Percentiles rank a stretch among this genome's conserved stretches.
These are phyloP conservation scores for Suhomyces ambrosiae DNA, from an alignment of 1,139 yeast genomes.

Conservation along the genomic window DNA sequence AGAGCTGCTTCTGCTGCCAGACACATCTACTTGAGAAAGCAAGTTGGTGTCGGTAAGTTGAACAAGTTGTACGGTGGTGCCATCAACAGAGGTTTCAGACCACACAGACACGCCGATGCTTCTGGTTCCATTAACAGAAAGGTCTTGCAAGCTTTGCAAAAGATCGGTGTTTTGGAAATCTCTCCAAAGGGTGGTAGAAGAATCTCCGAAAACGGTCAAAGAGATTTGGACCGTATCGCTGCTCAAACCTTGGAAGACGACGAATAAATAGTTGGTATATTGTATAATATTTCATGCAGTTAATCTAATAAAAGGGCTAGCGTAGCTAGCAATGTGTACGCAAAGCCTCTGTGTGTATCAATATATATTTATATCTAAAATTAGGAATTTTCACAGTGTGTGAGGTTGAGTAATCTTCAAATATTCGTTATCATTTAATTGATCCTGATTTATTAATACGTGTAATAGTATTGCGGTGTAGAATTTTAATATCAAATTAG, in stretches of 20 bases:
- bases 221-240: conserved; percentile 99
- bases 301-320: not conserved
- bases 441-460: too few species aligned
- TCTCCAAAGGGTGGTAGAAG: conserved; percentile 99
- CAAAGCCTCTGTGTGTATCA: not conserved
- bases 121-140: conserved; percentile 99
- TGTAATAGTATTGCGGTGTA: too few species aligned
- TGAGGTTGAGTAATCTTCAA: too few species aligned
- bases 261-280: conserved; percentile 45
- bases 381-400: too few species aligned
- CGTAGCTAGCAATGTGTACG: conserved; percentile 1
- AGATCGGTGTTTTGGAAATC: conserved; percentile 95
- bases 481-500: too few species aligned
- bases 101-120: conserved; percentile 98
- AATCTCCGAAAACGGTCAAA: conserved; percentile 99
- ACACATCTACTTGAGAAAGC: conserved; percentile 99
- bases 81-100: conserved; percentile 98
- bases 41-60: conserved; percentile 98
- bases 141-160: conserved; percentile 97
- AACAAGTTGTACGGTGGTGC: conserved; percentile 99
- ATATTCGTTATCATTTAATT: too few species aligned
- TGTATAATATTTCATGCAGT: conserved; percentile 15
- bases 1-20: conserved; percentile 99
- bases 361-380: too few species aligned
- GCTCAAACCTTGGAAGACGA: conserved; percentile 96